These are phyloP conservation scores for Nicotiana paniculata DNA, from an alignment of 257 asterid species.

Conservation along the genomic window DNA sequence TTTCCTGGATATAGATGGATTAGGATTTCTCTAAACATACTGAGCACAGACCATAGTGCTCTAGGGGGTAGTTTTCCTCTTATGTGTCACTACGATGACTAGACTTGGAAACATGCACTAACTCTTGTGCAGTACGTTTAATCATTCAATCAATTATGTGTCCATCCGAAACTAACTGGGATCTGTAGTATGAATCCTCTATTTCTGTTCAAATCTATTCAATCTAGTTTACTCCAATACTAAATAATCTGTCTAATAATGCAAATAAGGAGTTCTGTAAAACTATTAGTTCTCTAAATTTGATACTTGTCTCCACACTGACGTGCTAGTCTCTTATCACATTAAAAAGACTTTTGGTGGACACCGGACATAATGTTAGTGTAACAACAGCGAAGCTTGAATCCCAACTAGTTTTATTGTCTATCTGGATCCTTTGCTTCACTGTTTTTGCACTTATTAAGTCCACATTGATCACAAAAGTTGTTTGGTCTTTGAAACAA, in stretches of 20 bases:
- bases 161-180: background rate
- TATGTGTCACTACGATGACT: background rate
- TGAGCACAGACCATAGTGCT: background rate
- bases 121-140: background rate
- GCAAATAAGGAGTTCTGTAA: background rate
- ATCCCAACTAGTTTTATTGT: background rate
- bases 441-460: background rate
- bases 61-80: background rate
- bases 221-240: background rate
- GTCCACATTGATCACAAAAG: background rate
- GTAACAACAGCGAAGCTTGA: background rate
- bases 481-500: background rate
- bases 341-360: background rate
- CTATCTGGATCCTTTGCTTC: background rate
- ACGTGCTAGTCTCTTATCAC: background rate
- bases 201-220: background rate
- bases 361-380: background rate
- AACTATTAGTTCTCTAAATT: background rate
- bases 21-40: background rate
- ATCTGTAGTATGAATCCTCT: background rate
- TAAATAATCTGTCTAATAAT: background rate
- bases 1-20: background rate
- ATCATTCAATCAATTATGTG: background rate
- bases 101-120: background rate
- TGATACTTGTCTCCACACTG: background rate